phyloP scores from a whole-genome alignment of 805 yeast species.

The Suhomyces sp. region DNA sequence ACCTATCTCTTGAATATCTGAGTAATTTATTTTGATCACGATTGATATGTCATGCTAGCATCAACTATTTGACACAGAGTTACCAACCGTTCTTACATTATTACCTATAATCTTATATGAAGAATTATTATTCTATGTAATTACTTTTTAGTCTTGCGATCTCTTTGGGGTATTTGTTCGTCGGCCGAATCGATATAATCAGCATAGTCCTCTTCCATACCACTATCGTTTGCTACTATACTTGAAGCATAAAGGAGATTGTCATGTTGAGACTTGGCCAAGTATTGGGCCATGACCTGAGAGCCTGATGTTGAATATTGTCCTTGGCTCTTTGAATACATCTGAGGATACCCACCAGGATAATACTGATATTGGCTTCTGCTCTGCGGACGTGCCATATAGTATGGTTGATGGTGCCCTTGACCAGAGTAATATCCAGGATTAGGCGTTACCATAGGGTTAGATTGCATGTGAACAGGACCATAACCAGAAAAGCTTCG shows the following conservation, averaged over 20 bases:
- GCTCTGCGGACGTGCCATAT: constrained; percentile 7
- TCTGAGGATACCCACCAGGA: constrained; percentile 4
- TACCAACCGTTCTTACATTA: neutral
- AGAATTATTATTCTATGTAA: neutral
- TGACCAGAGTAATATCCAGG: constrained; percentile 11
- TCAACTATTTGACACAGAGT: neutral
- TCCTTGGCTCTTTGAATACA: constrained; percentile 4
- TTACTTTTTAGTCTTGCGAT: neutral
- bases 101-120: neutral
- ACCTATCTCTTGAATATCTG: neutral
- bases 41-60: neutral
- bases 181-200: neutral
- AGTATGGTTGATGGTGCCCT: constrained; percentile 5
- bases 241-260: constrained; percentile 45
- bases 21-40: neutral
- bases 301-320: constrained; percentile 47
- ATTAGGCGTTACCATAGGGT: constrained; percentile 1
- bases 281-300: constrained; percentile 74
- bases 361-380: constrained; percentile 3
- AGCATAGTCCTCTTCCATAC: constrained; percentile 9
- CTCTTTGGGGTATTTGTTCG: neutral
- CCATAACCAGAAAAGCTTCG: constrained; percentile 4
- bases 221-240: constrained; percentile 18
- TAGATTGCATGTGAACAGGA: constrained; percentile 1
- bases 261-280: constrained; percentile 70